Conservation (phyloP, 2,329 filamentous ascomycete genomes). For the Aspergillus costaricaensis region DNA sequence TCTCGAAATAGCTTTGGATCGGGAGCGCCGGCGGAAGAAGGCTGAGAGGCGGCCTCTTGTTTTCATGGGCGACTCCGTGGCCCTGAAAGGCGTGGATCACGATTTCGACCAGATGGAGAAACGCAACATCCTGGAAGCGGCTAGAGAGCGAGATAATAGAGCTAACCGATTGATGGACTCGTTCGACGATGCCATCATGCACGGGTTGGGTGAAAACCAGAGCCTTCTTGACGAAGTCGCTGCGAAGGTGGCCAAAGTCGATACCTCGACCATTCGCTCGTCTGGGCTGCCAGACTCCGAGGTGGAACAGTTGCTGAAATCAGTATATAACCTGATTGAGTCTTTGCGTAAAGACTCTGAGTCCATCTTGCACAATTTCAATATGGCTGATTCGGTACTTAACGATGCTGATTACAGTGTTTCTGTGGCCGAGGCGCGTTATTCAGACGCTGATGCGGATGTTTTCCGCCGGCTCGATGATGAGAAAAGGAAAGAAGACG, state of each 20-base stretch:
- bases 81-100: slow-evolving; percentile 52
- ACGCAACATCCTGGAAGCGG: slow-evolving; percentile 51
- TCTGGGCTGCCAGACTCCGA: slow-evolving; percentile 39
- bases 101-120: slow-evolving; percentile 56
- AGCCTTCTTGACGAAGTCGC: slow-evolving; percentile 52
- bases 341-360: slow-evolving; percentile 48
- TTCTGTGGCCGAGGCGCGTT: slow-evolving; percentile 55
- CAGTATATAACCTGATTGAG: slow-evolving; percentile 40
- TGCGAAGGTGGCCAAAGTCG: slow-evolving; percentile 43
- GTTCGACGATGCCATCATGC: slow-evolving; percentile 54
- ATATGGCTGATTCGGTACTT: slow-evolving; percentile 51
- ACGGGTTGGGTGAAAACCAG: slow-evolving; percentile 55
- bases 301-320: slow-evolving; percentile 42
- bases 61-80: slow-evolving; percentile 53
- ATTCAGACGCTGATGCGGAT: slow-evolving; percentile 45
- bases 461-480: slow-evolving; percentile 46
- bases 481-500: slow-evolving; percentile 53
- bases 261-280: slow-evolving; percentile 34
- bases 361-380: slow-evolving; percentile 50
- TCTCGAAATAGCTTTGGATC: slow-evolving; percentile 53
- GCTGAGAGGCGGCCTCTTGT: slow-evolving; percentile 56
- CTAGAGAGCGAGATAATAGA: slow-evolving; percentile 51
- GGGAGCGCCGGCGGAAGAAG: slow-evolving; percentile 57
- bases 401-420: slow-evolving; percentile 57
- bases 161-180: slow-evolving; percentile 53